Evolutionary conservation across 2,329 filamentous ascomycete species (phyloP), one percentile per base, ranked within the genome.

Genomic region (Aspergillus hiratsukae): DNA sequence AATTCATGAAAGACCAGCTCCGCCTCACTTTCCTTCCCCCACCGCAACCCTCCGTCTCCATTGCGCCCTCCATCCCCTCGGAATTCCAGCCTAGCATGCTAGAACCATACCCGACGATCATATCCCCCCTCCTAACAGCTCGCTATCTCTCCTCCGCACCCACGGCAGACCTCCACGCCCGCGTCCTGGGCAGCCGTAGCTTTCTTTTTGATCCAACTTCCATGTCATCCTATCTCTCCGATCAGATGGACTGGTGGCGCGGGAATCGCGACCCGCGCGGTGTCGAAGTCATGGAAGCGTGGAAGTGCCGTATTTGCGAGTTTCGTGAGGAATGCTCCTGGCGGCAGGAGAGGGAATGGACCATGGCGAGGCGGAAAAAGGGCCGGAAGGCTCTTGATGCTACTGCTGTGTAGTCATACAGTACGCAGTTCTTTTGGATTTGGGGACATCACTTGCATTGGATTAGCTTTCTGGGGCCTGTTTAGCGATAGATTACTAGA

Each of bases 221-320:
- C 2, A 76, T 97, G 46, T 81, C 87, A 10, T 74, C 72, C 1
- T 95, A 95, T 68, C 70, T 96, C 3, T 69, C 75, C 0, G 80
- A 84, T 2, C 87, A 89, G 61, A 85, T 97, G 82, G 72, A 80
- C n/a, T 97, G 91, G 91, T 97, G 93, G 93, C 84, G 83, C 31
- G 93, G 92, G 1, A 79, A 88, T 64, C 78, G 92, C 17, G 75
- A 82, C 51, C 85, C 91, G 0, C 80, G 81, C 7, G 93, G 93
- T 0, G 92, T 97, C 2, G 80, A 84, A 6, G 81, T 95, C 6
- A 87, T 92, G 66, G 92, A 97, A 64, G 89, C 90, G 0, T 96
- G 88, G 76, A 97, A 97, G 72, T 97, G 93, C 70, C 78, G 85
- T 21, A 84, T 81, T 25, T 97, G 93, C 68, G 91, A 96, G 62